A percentile compares a stretch with the other conserved stretches of the same genome.
phyloP scores from a whole-genome alignment of 2,329 filamentous ascomycete species.

The Pseudogymnoascus pannorum region DNA sequence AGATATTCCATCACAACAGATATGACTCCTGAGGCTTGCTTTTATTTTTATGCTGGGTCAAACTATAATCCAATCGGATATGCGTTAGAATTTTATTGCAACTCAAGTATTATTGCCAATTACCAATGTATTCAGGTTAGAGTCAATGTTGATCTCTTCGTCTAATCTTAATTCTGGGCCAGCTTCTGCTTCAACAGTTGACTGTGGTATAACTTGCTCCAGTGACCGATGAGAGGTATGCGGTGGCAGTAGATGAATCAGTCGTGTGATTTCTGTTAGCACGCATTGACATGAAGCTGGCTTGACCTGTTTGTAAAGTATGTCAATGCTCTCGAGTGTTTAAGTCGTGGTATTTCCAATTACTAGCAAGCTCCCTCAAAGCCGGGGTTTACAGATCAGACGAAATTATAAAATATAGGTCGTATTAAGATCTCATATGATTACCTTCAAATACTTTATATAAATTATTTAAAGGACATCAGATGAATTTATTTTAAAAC shows the following conservation, averaged over 20 bases:
- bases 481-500: too few species aligned
- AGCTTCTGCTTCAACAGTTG: neutral
- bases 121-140: neutral
- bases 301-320: neutral
- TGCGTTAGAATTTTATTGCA: slow-evolving; percentile 6
- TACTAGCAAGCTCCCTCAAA: neutral
- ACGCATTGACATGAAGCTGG: neutral
- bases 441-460: too few species aligned
- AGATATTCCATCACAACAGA: neutral
- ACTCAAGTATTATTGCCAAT: neutral
- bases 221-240: slow-evolving; percentile 10
- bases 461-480: neutral
- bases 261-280: neutral
- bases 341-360: neutral
- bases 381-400: neutral
- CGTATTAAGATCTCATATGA: too few species aligned
- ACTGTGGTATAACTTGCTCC: slow-evolving; percentile 8
- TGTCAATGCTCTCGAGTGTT: neutral
- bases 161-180: slow-evolving; percentile 1
- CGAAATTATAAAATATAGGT: too few species aligned
- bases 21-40: slow-evolving; percentile 10
- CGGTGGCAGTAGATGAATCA: slow-evolving; percentile 9
- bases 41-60: neutral
- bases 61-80: slow-evolving; percentile 9
- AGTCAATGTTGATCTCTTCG: neutral